Conservation (phyloP, 1,284 basidiomycete genomes). For the Ganoderma resinaceum region DNA sequence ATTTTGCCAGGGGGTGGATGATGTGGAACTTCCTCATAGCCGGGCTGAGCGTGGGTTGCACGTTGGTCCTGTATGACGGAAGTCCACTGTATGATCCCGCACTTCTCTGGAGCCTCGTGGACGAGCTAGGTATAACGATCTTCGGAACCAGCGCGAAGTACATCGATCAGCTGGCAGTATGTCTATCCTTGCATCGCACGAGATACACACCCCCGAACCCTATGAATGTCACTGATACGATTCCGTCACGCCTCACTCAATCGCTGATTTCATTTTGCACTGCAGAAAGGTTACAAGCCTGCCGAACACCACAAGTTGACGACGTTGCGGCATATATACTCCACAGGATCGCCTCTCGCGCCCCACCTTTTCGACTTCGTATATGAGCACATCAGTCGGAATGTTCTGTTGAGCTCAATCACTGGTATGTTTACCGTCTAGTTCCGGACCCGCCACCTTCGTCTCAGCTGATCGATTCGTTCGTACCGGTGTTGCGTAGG, state of each 20-base stretch:
- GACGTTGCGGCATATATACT: slow-evolving; percentile 79
- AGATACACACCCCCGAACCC: slow-evolving; percentile 11
- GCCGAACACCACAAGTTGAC: slow-evolving; percentile 67
- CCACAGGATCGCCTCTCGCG: slow-evolving; percentile 85
- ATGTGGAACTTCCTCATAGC: slow-evolving; percentile 87
- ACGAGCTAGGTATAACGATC: slow-evolving; percentile 77
- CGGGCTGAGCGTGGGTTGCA: slow-evolving; percentile 74
- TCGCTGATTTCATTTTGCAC: slow-evolving; percentile 21
- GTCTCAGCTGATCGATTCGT: not conserved
- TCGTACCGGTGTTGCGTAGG: slow-evolving; percentile 47
- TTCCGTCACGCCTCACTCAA: not conserved
- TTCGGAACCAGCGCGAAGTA: slow-evolving; percentile 89
- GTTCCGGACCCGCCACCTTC: not conserved
- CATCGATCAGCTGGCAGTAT: slow-evolving; percentile 77
- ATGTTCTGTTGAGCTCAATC: slow-evolving; percentile 80
- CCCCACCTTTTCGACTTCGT: slow-evolving; percentile 83
- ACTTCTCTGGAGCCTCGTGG: slow-evolving; percentile 78
- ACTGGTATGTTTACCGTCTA: slow-evolving; percentile 58
- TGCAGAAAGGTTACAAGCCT: slow-evolving; percentile 71
- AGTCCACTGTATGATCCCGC: slow-evolving; percentile 79
- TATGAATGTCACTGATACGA: not conserved
- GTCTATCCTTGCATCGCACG: slow-evolving; percentile 30
- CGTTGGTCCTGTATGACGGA: slow-evolving; percentile 85
- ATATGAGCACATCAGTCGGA: slow-evolving; percentile 70
- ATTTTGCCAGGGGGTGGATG: slow-evolving; percentile 74